Conservation (phyloP, 495 filamentous ascomycete genomes). For the Niebla homalea region DNA sequence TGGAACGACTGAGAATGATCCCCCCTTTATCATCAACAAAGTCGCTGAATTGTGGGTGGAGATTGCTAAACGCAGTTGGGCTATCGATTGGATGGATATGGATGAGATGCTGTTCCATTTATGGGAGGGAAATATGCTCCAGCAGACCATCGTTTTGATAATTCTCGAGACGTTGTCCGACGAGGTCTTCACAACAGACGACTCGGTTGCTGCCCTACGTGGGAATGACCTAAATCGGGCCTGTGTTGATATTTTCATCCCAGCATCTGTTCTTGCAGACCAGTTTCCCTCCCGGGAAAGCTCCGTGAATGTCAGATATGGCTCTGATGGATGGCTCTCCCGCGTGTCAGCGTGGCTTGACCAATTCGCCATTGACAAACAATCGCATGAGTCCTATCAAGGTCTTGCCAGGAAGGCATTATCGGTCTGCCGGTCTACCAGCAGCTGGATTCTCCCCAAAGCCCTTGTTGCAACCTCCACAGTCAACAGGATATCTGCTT, state of each 20-base stretch:
- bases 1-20: conserved; percentile 56
- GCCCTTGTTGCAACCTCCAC: conserved; percentile 57
- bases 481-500: conserved; percentile 57
- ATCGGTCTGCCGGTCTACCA: conserved; percentile 56
- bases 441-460: conserved; percentile 75
- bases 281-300: conserved; percentile 55
- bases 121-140: conserved; percentile 60
- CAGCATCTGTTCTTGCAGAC: conserved; percentile 57
- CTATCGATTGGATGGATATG: conserved; percentile 84
- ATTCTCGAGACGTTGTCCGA: conserved; percentile 90
- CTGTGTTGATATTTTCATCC: conserved; percentile 85
- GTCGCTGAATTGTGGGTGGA: conserved; percentile 93
- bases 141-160: conserved; percentile 67
- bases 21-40: conserved; percentile 79
- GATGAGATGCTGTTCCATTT: conserved; percentile 67
- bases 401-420: conserved; percentile 61
- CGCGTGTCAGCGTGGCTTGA: conserved; percentile 62
- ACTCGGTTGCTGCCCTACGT: conserved; percentile 67
- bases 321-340: conserved; percentile 74
- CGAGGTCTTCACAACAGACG: conserved; percentile 84
- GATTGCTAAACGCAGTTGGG: conserved; percentile 87
- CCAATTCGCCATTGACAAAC: conserved; percentile 54
- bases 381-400: conserved; percentile 46
- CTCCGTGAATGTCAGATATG: conserved; percentile 50
- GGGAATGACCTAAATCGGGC: conserved; percentile 73